Evolutionary conservation across 306 rosid species (phyloP), one percentile per base, ranked within the genome.

Genomic region (Rubus parviflorus): DNA sequence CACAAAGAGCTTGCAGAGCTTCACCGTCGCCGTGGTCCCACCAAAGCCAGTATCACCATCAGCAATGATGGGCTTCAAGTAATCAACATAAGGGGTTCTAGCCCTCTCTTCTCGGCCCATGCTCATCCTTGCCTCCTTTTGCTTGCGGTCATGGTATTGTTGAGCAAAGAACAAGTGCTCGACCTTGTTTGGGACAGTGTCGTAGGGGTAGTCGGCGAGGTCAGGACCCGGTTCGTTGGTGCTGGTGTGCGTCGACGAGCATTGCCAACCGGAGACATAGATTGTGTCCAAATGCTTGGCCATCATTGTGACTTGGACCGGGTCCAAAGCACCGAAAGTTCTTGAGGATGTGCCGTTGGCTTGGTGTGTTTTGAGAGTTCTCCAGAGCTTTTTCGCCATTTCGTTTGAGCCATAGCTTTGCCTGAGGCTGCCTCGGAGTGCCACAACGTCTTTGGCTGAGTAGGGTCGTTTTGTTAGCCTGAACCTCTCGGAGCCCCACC

Each of bases 181-280:
- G 49, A 95, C 99, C 82, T 95, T 95, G 96, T 95, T 95, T 1
- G 99, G 99, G 66, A 95, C 97, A 7, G 99, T 95, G 85, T 95
- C 99, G 17, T 95, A 95, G 51, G 99, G 97, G 81, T 92, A 95
- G 42, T 95, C 99, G 16, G 99, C 99, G 2, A 95, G 97, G 81
- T 95, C 99, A 0, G 99, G 99, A 17, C 99, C 99, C 0, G 96
- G 99, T 37, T 95, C 99, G 78, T 95, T 95, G 86, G 92, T 82
- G 81, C 90, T 76, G 74, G 99, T 90, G 82, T 93, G 98, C 13
- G 99, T 92, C 53, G 98, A 84, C 14, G 98, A 92, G 64, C 99
- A 95, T 19, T 95, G 99, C 99, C 99, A 95, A 2, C 99, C 98
- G 1, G 99, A 95, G 88, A 95, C 99, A 37, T 95, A 95, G 35